Evolutionary conservation across 768 basidiomycete species (phyloP).

Genomic region (Lactarius psammicola): DNA sequence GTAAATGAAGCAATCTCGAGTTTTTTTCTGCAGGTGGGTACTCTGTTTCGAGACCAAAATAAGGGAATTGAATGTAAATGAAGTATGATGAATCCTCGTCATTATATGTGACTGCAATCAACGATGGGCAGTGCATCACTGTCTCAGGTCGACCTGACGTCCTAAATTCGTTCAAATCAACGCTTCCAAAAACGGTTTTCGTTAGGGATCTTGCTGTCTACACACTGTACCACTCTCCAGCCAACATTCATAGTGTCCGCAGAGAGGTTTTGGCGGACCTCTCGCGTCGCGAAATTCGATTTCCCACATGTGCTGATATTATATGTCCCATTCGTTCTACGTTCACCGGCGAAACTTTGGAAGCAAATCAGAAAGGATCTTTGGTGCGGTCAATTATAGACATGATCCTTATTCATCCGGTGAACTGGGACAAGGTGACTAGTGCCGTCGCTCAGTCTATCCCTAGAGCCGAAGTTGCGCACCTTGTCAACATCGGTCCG

Average conservation of each 20-base stretch:
- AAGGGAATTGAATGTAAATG: constrained; percentile 29
- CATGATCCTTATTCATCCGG: constrained; percentile 25
- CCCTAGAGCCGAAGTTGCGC: constrained; percentile 33
- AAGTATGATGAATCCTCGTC: constrained; percentile 19
- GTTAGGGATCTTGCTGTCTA: constrained; percentile 47
- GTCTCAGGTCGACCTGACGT: constrained; percentile 58
- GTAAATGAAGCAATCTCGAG: constrained; percentile 34
- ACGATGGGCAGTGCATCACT: constrained; percentile 49
- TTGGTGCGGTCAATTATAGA: constrained; percentile 25
- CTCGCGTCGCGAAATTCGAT: constrained; percentile 43
- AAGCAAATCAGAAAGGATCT: constrained; percentile 2
- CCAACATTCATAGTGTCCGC: constrained; percentile 37
- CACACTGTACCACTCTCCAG: constrained; percentile 52
- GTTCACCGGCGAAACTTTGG: constrained; percentile 21
- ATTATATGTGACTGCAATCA: constrained; percentile 52
- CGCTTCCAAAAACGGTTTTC: constrained; percentile 38
- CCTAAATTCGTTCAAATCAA: constrained; percentile 44
- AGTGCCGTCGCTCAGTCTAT: constrained; percentile 28
- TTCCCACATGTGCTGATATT: constrained; percentile 51
- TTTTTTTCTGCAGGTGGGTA: constrained; percentile 31
- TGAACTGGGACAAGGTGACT: constrained; percentile 49
- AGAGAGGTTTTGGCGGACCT: constrained; percentile 47
- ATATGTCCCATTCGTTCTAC: constrained; percentile 27
- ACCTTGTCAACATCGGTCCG: constrained; percentile 51
- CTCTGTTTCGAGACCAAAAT: background rate